These are phyloP conservation scores for Colletotrichum falcatum DNA, from an alignment of 2,329 filamentous ascomycete species.

Conservation along the genomic window DNA sequence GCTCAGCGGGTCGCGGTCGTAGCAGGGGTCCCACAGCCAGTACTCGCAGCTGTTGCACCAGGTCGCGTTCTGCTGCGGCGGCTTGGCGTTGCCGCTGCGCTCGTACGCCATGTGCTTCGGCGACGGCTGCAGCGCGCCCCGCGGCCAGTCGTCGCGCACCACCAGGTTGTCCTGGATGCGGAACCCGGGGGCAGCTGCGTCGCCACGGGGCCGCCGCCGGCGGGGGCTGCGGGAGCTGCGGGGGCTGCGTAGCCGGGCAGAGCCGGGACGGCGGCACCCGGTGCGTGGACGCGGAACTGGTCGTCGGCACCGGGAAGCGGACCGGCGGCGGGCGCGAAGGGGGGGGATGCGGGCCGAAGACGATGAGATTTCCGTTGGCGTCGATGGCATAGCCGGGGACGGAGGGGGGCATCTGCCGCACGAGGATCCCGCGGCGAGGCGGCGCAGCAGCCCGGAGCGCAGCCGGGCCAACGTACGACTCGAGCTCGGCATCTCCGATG, in stretches of 20 bases:
- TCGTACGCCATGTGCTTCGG: background rate
- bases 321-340: background rate
- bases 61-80: background rate
- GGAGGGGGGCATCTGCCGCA: no score
- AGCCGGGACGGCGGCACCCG: background rate
- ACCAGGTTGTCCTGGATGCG: background rate
- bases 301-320: background rate
- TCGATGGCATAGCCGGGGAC: no score
- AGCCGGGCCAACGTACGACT: no score
- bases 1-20: background rate
- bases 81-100: background rate
- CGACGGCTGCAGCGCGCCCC: background rate
- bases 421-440: no score
- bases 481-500: no score
- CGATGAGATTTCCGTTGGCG: no score
- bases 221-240: rapidly evolving
- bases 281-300: background rate
- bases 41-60: background rate
- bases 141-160: background rate
- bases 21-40: background rate
- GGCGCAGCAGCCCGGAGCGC: no score
- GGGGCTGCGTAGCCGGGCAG: no score
- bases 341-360: no score
- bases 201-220: background rate
- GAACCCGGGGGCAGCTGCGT: background rate